Base-by-base conservation (phyloP, 108 stramenopile species). In the Skeletonema marinoi region DNA sequence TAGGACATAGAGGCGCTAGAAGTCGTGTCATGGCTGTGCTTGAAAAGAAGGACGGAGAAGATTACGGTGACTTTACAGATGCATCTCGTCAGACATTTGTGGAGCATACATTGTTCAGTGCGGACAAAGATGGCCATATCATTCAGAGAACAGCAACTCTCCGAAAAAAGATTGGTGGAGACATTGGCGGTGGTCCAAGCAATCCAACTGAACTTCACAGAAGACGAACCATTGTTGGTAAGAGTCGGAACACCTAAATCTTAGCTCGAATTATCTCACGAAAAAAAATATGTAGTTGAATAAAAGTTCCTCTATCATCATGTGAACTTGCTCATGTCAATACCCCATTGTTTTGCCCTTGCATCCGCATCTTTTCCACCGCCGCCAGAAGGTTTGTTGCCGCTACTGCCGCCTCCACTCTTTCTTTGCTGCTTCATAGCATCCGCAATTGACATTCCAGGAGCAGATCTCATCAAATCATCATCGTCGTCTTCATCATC, bases 1-100 rank as follows among this genome's bases (percentile, higher is more conserved):
- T 87, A 14, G 90, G 90, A 33, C 90, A 90, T 70, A 80, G 86
- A 32, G 84, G 86, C 13, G 90, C 90, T 1, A 78, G 88, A 42
- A 75, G 72, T 29, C 78, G 88, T 31, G 88, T 88, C 7, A 73
- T 90, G 70, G 81, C 86, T 16, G 77, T 90, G 3, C 68, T 90
- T n/a, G 74, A 86, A 50, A 72, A 71, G 39, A 73, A 70, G 21
- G 71, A 78, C 14, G 83, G 83, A 31, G 80, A 65, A 25, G 84
- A 81, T 67, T 78, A 82, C 44, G 83, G 83, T 2, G 10, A 14
- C 7, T 83, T 86, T 46, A 81, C 82, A 31, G 86, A 86, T 68
- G 65, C 83, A 0, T 71, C 69, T 50, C 74, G 86, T 44, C 83
- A 87, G 64, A 80, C 86, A 32, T 62, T 78, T 32, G 56, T 65